Base-by-base conservation (phyloP, 306 rosid species). In the Hippophae tibetana region DNA sequence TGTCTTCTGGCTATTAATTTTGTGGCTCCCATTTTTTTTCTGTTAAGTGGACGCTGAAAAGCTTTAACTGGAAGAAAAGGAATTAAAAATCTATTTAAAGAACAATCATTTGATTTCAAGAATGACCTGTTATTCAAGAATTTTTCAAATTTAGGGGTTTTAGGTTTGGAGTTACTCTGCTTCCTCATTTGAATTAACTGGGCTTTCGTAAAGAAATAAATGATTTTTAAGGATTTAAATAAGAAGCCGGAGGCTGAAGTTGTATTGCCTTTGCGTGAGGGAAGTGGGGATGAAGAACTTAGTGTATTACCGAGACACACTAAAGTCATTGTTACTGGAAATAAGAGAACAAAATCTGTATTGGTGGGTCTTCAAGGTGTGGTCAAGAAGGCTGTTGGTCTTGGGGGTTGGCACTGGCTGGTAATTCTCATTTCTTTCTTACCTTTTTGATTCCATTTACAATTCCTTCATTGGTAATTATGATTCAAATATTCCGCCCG, bases 321-420 rank as follows among this genome's bases (percentile, higher is more conserved):
- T 45, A 84, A 84, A 79, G 90, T 84, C 8, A 76, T 80, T 62
- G 90, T 84, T 60, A 84, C 90, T 54, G 90, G 90, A 53, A 84
- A 84, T 57, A 84, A 84, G 42, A 73, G 90, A 69, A 84, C 90
- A 1, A 84, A 84, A 75, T 84, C 90, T 12, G 86, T 84, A 11
- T 71, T 84, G 78, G 82, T 84, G 67, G 90, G 90, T 47, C 81
- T 84, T 60, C 90, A 84, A 71, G 90, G 90, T 31, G 90, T 84
- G 57, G 90, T 84, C 58, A 84, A 84, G 80, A 84, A 84, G 67
- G 90, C 84, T 71, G 90, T 84, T 51, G 90, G 90, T 10, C 81
- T 84, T 40, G 90, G 90, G 56, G 90, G 90, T 10, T 84, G 90
- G 90, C 90, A 84, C 57, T 84, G 90, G 90, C 90, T 84, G 90